A percentile compares a stretch with the other conserved stretches of the same genome.
Conservation (phyloP, 2,329 filamentous ascomycete genomes). For the Alternaria triticina region DNA sequence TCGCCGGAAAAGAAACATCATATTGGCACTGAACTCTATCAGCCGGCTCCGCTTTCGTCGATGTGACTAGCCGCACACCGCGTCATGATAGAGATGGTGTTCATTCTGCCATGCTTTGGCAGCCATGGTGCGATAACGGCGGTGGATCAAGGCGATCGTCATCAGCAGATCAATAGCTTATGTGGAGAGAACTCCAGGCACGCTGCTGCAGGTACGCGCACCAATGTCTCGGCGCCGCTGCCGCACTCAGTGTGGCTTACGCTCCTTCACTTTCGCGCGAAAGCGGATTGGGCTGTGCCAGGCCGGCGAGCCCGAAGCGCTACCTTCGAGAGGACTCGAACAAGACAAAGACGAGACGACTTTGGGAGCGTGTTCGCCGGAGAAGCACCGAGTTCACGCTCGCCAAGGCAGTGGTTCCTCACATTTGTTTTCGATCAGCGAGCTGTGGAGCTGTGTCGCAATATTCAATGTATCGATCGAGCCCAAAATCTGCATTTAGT, state of each 20-base stretch:
- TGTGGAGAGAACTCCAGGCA: conserved; percentile 11
- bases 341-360: not conserved
- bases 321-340: conserved; percentile 1
- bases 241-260: conserved; percentile 31
- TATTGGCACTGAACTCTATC: conserved; percentile 18
- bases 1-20: not conserved
- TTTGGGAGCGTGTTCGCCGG: not conserved
- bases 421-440: not conserved
- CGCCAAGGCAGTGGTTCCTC: conserved; percentile 11
- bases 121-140: not conserved
- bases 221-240: conserved; percentile 18
- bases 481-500: not conserved
- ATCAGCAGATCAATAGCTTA: conserved; percentile 7
- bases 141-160: not conserved
- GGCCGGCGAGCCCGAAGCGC: conserved; percentile 36
- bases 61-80: not conserved
- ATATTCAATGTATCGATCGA: not conserved
- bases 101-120: not conserved
- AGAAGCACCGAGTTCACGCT: not conserved
- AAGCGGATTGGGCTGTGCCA: conserved; percentile 36
- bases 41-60: not conserved
- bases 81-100: not conserved
- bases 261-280: conserved; percentile 11
- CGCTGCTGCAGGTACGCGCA: conserved; percentile 45
- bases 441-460: not conserved